phyloP scores from a whole-genome alignment of 257 asterid genomes.

The Coffea eugenioides region DNA sequence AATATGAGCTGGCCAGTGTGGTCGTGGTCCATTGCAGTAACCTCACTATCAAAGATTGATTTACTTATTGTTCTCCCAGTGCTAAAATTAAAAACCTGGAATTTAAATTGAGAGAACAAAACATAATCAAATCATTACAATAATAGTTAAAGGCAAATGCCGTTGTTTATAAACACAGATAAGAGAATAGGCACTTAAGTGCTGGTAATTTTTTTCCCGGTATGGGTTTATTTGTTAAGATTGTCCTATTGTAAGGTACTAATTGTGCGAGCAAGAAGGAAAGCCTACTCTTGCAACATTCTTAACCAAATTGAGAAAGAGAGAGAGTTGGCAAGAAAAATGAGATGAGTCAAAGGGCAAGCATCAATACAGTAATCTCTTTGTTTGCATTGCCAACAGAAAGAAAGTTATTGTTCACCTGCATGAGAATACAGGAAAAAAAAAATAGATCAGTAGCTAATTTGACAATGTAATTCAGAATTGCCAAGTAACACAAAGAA shows the following conservation, averaged over 20 bases:
- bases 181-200: not conserved
- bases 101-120: conserved; percentile 24
- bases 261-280: not conserved
- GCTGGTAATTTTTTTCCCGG: not conserved
- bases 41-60: conserved; percentile 64
- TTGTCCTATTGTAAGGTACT: not conserved
- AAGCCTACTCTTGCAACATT: not conserved
- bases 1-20: conserved; percentile 93
- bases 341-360: conserved; percentile 16
- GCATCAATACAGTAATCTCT: conserved; percentile 67
- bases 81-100: conserved; percentile 92
- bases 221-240: not conserved
- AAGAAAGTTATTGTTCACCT: conserved; percentile 96
- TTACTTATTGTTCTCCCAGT: conserved; percentile 85
- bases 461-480: conserved; percentile 1
- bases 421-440: conserved; percentile 27
- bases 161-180: no score
- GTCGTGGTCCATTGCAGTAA: conserved; percentile 98
- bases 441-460: conserved; percentile 2
- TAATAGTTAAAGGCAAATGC: no score
- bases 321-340: conserved; percentile 10
- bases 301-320: not conserved
- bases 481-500: not conserved
- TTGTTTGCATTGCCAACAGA: conserved; percentile 90
- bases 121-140: conserved; percentile 15